A percentile compares a stretch with the other conserved stretches of the same genome.
Evolutionary conservation across 2,329 filamentous ascomycete species (phyloP).

Genomic region (Aspergillus fructus): DNA sequence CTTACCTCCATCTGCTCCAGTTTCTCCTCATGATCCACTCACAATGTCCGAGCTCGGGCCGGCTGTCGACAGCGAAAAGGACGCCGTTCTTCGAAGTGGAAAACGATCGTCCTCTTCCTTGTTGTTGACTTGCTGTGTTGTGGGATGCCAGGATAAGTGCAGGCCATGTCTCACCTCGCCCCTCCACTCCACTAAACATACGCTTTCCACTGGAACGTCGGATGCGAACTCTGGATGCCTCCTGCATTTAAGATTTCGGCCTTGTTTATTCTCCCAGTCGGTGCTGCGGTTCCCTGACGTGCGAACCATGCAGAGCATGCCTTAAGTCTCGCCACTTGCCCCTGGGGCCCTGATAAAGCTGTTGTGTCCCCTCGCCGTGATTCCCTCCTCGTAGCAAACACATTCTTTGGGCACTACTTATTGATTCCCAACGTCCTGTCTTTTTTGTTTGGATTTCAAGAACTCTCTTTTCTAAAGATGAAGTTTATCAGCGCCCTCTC

Average conservation of each 20-base stretch:
- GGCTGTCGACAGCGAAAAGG: neutral
- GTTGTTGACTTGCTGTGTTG: neutral
- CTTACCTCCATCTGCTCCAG: neutral
- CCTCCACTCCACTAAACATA: constrained; percentile 3
- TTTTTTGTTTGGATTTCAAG: neutral
- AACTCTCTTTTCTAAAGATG: constrained; percentile 21
- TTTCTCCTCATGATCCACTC: constrained; percentile 1
- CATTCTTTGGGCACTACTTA: constrained; percentile 5
- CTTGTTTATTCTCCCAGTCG: neutral
- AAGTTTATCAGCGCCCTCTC: constrained; percentile 29
- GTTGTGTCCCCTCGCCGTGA: neutral
- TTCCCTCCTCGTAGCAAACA: neutral
- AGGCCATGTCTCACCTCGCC: constrained; percentile 6
- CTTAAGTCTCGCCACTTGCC: constrained; percentile 5
- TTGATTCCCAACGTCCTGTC: constrained; percentile 2
- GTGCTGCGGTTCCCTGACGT: neutral
- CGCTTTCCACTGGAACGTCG: neutral
- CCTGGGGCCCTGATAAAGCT: constrained; percentile 2
- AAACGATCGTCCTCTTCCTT: constrained; percentile 1
- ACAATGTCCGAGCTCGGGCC: neutral
- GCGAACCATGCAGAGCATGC: neutral
- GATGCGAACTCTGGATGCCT: constrained; percentile 1
- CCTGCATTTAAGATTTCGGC: constrained; percentile 5
- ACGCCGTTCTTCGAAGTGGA: neutral
- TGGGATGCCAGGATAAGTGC: neutral